A percentile compares a stretch with the other conserved stretches of the same genome.
Evolutionary conservation across 179 eudicot species (phyloP).

Genomic region (Amaranthus tricolor): DNA sequence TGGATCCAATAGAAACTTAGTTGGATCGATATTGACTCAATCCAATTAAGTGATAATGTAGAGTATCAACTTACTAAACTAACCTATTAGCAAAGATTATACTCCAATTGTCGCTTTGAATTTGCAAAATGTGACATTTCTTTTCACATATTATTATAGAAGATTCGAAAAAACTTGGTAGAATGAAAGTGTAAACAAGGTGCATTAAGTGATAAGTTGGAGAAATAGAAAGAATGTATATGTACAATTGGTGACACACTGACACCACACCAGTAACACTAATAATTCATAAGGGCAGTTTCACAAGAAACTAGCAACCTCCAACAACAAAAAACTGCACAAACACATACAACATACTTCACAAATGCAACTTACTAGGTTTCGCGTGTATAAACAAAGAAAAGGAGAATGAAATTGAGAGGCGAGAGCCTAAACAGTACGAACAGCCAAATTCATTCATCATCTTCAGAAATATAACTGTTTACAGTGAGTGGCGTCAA

Average conservation of each 20-base stretch:
- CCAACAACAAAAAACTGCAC: constrained; percentile 22
- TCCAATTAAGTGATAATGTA: too few relatives aligned
- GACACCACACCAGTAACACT: constrained; percentile 9
- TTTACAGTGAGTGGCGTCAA: constrained; percentile 66
- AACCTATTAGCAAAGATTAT: too few relatives aligned
- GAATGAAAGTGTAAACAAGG: too few relatives aligned
- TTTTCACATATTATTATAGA: too few relatives aligned
- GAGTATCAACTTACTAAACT: too few relatives aligned
- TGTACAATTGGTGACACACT: constrained; percentile 18
- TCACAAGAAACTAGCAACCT: constrained; percentile 5
- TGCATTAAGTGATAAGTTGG: too few relatives aligned
- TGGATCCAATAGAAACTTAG: too few relatives aligned
- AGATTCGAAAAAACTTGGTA: too few relatives aligned
- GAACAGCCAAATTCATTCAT: constrained; percentile 6
- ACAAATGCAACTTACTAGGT: constrained; percentile 19
- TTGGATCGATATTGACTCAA: too few relatives aligned
- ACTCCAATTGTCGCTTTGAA: too few relatives aligned
- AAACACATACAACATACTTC: constrained; percentile 19
- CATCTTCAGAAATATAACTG: constrained; percentile 61
- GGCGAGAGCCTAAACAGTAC: constrained; percentile 11
- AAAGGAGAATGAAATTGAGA: not conserved
- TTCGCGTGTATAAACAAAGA: not conserved
- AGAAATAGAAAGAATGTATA: constrained; percentile 21
- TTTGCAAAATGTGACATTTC: too few relatives aligned
- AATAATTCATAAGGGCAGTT: constrained; percentile 2